Conservation (phyloP, 345 rosid species). For the Syzygium grande region DNA sequence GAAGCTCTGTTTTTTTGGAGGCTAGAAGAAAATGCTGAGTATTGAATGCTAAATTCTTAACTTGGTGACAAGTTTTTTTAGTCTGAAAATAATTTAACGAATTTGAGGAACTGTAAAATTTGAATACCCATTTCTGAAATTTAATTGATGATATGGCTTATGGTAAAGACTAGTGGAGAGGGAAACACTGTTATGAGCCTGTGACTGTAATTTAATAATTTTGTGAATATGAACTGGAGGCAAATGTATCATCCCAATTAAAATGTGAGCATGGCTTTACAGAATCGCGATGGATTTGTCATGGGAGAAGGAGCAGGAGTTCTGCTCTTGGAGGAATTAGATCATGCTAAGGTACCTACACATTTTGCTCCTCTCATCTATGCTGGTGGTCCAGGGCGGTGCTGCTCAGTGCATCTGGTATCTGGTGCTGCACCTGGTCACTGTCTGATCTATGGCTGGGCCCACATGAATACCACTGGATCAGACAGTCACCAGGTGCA, state of each 20-base stretch:
- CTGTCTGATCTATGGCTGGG: background rate
- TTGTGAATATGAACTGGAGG: background rate
- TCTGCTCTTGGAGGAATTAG: conserved; percentile 49
- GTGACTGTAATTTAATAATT: background rate
- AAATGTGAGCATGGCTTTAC: conserved; percentile 9
- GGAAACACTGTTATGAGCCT: background rate
- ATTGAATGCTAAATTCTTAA: background rate
- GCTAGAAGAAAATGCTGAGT: background rate
- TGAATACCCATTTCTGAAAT: background rate
- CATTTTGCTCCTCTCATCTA: background rate
- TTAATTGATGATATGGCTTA: background rate
- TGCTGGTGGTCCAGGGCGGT: background rate
- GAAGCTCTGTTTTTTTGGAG: background rate
- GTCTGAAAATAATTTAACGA: background rate
- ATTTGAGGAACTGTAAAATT: background rate
- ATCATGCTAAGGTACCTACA: conserved; percentile 43
- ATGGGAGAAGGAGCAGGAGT: conserved; percentile 67
- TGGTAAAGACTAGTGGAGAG: background rate
- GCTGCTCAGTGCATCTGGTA: background rate
- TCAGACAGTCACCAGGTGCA: background rate
- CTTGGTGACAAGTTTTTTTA: background rate
- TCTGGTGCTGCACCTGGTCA: background rate
- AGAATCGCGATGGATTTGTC: conserved; percentile 53
- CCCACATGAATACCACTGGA: background rate
- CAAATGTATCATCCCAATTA: background rate